These are phyloP conservation scores for Penicillium malachiteum DNA, from an alignment of 495 filamentous ascomycete species.

Conservation along the genomic window DNA sequence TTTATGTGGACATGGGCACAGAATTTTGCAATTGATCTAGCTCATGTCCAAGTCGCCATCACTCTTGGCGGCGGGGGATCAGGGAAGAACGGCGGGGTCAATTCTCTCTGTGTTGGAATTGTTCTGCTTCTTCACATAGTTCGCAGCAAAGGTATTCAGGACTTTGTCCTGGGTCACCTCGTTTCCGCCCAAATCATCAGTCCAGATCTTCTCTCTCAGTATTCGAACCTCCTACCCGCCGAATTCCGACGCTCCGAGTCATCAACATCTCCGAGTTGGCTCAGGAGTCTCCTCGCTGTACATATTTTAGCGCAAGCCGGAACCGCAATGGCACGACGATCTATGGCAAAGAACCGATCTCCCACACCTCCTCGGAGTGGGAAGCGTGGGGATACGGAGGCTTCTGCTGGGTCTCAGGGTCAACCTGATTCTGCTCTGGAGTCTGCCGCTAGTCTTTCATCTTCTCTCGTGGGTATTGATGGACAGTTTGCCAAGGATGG, in stretches of 20 bases:
- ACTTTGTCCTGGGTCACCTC: conserved; percentile 47
- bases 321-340: conserved; percentile 53
- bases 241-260: conserved; percentile 44
- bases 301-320: conserved; percentile 84
- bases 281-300: conserved; percentile 67
- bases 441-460: conserved; percentile 45
- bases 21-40: conserved; percentile 87
- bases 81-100: conserved; percentile 70
- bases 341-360: conserved; percentile 51
- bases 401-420: conserved; percentile 49
- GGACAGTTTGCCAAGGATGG: conserved; percentile 54
- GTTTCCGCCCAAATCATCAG: conserved; percentile 46
- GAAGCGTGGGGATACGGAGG: conserved; percentile 58
- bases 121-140: conserved; percentile 68
- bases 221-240: conserved; percentile 41
- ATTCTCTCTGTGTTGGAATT: conserved; percentile 74
- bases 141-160: conserved; percentile 58
- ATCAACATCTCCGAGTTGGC: conserved; percentile 56
- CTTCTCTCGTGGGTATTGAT: conserved; percentile 48
- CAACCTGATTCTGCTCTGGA: conserved; percentile 47
- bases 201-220: conserved; percentile 45
- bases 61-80: conserved; percentile 84
- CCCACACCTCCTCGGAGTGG: conserved; percentile 40
- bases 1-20: conserved; percentile 88
- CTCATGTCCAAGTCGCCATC: conserved; percentile 92